phyloP scores from a whole-genome alignment of 202 grass and related monocot genomes.

The Panicum hallii region DNA sequence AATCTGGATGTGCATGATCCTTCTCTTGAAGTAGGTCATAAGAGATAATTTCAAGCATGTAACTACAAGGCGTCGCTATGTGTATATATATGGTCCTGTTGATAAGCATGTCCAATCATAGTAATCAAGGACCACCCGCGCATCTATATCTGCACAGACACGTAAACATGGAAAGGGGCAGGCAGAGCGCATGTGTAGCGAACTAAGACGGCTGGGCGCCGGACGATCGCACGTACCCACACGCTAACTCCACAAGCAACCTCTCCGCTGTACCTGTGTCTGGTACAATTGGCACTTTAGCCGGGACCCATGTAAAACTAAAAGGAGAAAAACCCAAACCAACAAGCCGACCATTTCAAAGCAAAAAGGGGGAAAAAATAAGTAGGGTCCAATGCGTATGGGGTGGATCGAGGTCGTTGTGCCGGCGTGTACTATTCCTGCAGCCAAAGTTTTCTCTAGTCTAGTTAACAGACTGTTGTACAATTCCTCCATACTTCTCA shows the following conservation, averaged over 20 bases:
- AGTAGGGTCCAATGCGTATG: neutral
- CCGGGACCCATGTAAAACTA: constrained; percentile 30
- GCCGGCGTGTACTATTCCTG: too few species aligned
- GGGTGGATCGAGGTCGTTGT: neutral
- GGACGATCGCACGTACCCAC: constrained; percentile 19
- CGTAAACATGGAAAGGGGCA: constrained; percentile 17
- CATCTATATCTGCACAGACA: neutral
- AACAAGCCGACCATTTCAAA: neutral
- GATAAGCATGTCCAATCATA: constrained; percentile 8
- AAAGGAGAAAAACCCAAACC: neutral
- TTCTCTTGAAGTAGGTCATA: neutral
- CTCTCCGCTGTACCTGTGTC: neutral
- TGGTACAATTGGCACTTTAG: constrained; percentile 20
- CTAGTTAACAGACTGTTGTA: too few species aligned
- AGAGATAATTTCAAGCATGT: neutral
- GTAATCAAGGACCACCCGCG: neutral
- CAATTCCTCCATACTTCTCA: too few species aligned
- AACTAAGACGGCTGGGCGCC: neutral
- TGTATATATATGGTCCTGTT: neutral
- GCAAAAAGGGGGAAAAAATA: neutral
- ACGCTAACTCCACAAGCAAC: constrained; percentile 43
- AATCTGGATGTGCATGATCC: neutral
- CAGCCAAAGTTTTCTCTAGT: neutral
- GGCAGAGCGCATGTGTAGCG: constrained; percentile 6
- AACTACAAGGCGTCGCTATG: neutral